These are phyloP conservation scores for Whalleya microplaca DNA, from an alignment of 2,329 filamentous ascomycete species.

Conservation along the genomic window DNA sequence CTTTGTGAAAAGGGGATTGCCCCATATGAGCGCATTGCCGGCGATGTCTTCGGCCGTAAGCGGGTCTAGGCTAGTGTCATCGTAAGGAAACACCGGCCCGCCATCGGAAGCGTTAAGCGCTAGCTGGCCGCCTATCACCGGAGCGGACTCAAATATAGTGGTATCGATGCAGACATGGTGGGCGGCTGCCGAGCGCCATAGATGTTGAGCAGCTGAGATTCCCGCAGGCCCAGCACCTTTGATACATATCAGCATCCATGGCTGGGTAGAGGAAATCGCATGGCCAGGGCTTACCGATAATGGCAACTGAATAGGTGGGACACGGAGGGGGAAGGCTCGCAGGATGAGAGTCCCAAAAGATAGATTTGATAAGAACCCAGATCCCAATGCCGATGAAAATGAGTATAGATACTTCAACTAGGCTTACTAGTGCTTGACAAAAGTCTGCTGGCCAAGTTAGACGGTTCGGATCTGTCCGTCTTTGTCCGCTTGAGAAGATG, in stretches of 20 bases:
- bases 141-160: constrained; percentile 29
- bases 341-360: not conserved
- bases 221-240: constrained; percentile 33
- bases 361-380: not conserved
- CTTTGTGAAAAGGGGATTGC: constrained; percentile 29
- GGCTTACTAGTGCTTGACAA: not conserved
- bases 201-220: constrained; percentile 31
- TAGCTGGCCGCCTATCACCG: constrained; percentile 27
- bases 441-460: too few species aligned
- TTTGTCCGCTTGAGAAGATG: not conserved
- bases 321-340: not conserved
- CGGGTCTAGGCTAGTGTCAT: constrained; percentile 24
- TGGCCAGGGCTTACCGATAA: constrained; percentile 26
- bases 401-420: not conserved
- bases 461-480: not conserved
- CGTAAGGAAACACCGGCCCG: constrained; percentile 22
- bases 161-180: constrained; percentile 20
- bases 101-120: constrained; percentile 22
- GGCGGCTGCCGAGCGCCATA: constrained; percentile 9
- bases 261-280: not conserved
- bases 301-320: constrained; percentile 27
- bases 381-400: not conserved
- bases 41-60: constrained; percentile 32
- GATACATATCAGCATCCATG: constrained; percentile 5
- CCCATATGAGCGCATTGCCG: constrained; percentile 27